Evolutionary conservation across 2,329 filamentous ascomycete genomes (phyloP).

Genomic region (Aspergillus sp.): DNA sequence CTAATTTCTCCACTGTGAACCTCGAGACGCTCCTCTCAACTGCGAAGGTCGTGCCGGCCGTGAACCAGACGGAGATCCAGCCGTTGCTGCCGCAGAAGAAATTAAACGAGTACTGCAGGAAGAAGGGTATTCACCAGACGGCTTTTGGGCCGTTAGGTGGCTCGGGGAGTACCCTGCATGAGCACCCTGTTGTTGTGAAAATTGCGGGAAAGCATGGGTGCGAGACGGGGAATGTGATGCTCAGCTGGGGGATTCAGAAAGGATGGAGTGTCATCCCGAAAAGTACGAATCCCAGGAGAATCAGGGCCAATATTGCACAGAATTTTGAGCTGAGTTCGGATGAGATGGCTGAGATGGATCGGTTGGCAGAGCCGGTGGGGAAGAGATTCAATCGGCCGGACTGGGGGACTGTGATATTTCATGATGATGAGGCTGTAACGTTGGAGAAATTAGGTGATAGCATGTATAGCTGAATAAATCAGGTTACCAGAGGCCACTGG

Average conservation of each 20-base stretch:
- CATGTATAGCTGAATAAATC: no score
- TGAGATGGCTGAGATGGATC: neutral
- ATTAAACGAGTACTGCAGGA: conserved; percentile 29
- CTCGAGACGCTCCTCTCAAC: conserved; percentile 24
- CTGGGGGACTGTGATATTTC: no score
- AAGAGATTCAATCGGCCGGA: no score
- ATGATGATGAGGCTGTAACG: no score
- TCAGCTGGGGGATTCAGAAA: conserved; percentile 50
- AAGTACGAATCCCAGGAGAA: conserved; percentile 38
- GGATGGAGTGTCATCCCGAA: conserved; percentile 53
- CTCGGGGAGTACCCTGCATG: neutral
- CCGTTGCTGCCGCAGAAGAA: conserved; percentile 31
- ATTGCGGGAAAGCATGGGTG: conserved; percentile 4
- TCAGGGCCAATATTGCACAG: neutral
- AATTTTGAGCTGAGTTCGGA: neutral
- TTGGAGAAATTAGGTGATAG: no score
- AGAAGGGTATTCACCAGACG: conserved; percentile 25
- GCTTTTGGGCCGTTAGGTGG: neutral
- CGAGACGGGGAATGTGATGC: conserved; percentile 39
- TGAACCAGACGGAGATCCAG: conserved; percentile 36
- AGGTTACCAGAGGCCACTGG: no score
- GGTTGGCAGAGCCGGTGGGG: neutral
- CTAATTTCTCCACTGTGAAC: conserved; percentile 31
- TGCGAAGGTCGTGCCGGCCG: conserved; percentile 24
- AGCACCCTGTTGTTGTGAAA: conserved; percentile 1